A percentile compares a stretch with the other conserved stretches of the same genome.
Conservation (phyloP, 2,329 filamentous ascomycete species). For the Sporothrix inflata region DNA sequence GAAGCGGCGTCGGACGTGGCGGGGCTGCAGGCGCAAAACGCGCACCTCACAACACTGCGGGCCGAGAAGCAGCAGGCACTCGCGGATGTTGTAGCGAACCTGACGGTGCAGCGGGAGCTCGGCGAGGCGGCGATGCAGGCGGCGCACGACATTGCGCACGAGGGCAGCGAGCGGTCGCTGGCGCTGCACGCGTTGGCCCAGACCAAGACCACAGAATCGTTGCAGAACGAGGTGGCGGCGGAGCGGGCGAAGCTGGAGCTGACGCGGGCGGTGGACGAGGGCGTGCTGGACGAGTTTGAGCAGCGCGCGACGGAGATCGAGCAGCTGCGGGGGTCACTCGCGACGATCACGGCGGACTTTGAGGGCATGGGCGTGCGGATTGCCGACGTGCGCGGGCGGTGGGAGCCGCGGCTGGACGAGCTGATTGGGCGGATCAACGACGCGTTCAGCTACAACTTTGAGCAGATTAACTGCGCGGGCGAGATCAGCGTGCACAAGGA, state of each 20-base stretch:
- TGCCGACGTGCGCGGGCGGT: slow-evolving; percentile 66
- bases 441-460: slow-evolving; percentile 91
- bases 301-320: slow-evolving; percentile 71
- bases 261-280: slow-evolving; percentile 76
- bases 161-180: slow-evolving; percentile 46
- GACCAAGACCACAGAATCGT: slow-evolving; percentile 61
- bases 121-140: slow-evolving; percentile 44
- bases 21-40: slow-evolving; percentile 68
- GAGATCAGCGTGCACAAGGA: slow-evolving; percentile 88
- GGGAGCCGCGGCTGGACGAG: slow-evolving; percentile 82
- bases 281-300: slow-evolving; percentile 77
- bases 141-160: slow-evolving; percentile 43
- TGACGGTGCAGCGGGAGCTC: slow-evolving; percentile 45
- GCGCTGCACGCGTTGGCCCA: slow-evolving; percentile 50
- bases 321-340: slow-evolving; percentile 60
- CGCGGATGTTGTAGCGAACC: slow-evolving; percentile 44
- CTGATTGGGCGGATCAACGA: slow-evolving; percentile 82
- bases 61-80: slow-evolving; percentile 49
- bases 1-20: slow-evolving; percentile 83
- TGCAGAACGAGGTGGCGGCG: slow-evolving; percentile 74
- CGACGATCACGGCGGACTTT: slow-evolving; percentile 58
- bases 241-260: slow-evolving; percentile 77
- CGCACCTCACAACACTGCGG: slow-evolving; percentile 58
- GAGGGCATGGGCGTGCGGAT: slow-evolving; percentile 62
- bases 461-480: slow-evolving; percentile 90